A percentile compares a stretch with the other conserved stretches of the same genome.
These are phyloP conservation scores for Podochytrium sp. DNA, from an alignment of 192 early-diverging fungal species.

Conservation along the genomic window DNA sequence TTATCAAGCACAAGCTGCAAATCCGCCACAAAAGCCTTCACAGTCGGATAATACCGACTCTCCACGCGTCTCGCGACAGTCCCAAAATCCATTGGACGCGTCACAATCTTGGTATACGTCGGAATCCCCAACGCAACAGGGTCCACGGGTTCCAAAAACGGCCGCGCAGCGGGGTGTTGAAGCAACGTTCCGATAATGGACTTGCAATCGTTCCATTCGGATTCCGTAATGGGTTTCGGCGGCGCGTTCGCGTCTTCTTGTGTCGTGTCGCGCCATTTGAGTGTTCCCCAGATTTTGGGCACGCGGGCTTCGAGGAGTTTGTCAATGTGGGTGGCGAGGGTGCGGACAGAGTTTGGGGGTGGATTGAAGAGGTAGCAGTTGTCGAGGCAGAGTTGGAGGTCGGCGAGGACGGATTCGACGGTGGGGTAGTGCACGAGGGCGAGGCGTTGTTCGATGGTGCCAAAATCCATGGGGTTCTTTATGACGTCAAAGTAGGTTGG, in stretches of 20 bases:
- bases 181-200: not conserved
- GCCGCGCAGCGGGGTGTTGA: constrained; percentile 23
- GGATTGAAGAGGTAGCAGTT: constrained; percentile 76
- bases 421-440: constrained; percentile 59
- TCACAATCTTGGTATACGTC: constrained; percentile 83
- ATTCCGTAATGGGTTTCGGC: not conserved
- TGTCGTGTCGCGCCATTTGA: not conserved
- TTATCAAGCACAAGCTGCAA: constrained; percentile 82
- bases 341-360: constrained; percentile 48
- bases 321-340: constrained; percentile 31
- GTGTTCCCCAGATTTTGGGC: constrained; percentile 31
- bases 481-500: constrained; percentile 74
- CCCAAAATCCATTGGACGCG: constrained; percentile 86
- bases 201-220: not conserved
- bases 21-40: constrained; percentile 77
- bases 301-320: constrained; percentile 29
- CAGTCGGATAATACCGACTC: constrained; percentile 59
- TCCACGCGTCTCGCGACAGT: constrained; percentile 78
- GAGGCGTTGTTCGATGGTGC: constrained; percentile 76
- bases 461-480: constrained; percentile 81
- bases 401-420: constrained; percentile 46
- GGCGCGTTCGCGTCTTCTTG: not conserved
- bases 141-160: constrained; percentile 81
- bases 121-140: constrained; percentile 81
- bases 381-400: constrained; percentile 52